Base-by-base conservation (phyloP, 1,284 basidiomycete genomes). In the Austroboletus novae-zelandiae region DNA sequence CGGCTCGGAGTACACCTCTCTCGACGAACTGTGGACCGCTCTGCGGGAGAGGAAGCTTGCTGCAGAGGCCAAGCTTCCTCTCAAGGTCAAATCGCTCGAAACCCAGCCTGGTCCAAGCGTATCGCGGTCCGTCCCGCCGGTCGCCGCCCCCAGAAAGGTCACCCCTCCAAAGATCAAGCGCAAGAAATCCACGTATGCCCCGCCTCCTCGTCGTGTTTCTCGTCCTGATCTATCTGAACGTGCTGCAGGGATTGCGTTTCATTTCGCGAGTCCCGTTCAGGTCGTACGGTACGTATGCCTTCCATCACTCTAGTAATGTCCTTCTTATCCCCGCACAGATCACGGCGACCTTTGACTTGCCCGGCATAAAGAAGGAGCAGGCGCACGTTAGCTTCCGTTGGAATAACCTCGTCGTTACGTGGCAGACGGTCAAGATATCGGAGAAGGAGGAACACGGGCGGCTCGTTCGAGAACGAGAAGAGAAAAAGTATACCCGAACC, bases 371-470 rank as follows among this genome's bases (percentile, higher is more conserved):
- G 59, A 88, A 86, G 62, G 75, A 86, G 52, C 81, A 89, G 52
- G 79, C 87, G 51, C 85, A 88, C 56, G 81, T 89, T 59, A 85
- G 79, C 61, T 88, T 79, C 58, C 83, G 84, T 50, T 73, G 76
- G 45, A 79, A 76, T 55, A 70, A 79, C 32, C 68, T 89, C n/a
- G 72, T 85, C 27, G 72, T 89, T 36, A 83, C 78, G n/a, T 89
- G 86, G 84, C 73, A 78, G 51, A 76, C 72, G 8, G 71, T 78
- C 47, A 79, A 77, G 56, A 72, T 79, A 39, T 68, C 74, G 9
- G 85, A 88, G 64, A 77, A 73, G 68, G 74, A 78, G 57, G 84
- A 87, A 54, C 74, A 74, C 23, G 80, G 77, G n/a, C 72, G 76
- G 18, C 60, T 81, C 17, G 71, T 85, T 35, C 74, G 82, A 48